Evolutionary conservation across 83 land plant species (phyloP), one percentile per base, ranked within the genome.

Genomic region (Thuja plicata): DNA sequence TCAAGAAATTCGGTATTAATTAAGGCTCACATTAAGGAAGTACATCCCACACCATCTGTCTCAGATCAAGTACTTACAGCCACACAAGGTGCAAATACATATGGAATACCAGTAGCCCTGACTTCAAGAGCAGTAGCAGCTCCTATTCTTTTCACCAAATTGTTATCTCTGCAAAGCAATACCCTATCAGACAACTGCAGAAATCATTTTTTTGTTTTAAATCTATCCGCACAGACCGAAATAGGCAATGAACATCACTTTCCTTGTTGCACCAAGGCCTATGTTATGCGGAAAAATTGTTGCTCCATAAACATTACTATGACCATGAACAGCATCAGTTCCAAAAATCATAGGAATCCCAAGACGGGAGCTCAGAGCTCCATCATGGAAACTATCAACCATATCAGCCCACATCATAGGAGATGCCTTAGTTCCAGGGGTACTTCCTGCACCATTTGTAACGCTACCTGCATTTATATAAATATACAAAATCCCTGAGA

Each of bases 41-140:
- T 35, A 73, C 32, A 73, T n/a, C 32, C 35, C 32, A 8, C 27
- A 27, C 11, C 84, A 45, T 21, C n/a, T 45, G 84, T 43, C 48
- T 27, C 84, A 81, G 32, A 24, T 81, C 41, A 10, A 30, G 38
- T 85, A 78, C 96, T 91, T 92, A 97, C 98, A 86, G 98, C 98
- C n/a, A 97, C 89, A 87, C 98, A 97, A 12, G 98, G 98, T 43
- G 98, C 97, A 89, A 97, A 97, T 2, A 92, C 87, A 83, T 92
- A 96, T 37, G 89, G 94, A 54, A 96, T 91, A 0, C 98, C 98
- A 43, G 93, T 97, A 15, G 97, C 97, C 86, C 96, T 88, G 37
- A 93, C 94, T 90, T 97, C 98, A 21, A 96, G 89, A 12, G 98
- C 97, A 3, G 98, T 96, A 66, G 94, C 98, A 19, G 43, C 91